Evolutionary conservation across 2,329 filamentous ascomycete genomes (phyloP).

Genomic region (Chaetomium sp.): DNA sequence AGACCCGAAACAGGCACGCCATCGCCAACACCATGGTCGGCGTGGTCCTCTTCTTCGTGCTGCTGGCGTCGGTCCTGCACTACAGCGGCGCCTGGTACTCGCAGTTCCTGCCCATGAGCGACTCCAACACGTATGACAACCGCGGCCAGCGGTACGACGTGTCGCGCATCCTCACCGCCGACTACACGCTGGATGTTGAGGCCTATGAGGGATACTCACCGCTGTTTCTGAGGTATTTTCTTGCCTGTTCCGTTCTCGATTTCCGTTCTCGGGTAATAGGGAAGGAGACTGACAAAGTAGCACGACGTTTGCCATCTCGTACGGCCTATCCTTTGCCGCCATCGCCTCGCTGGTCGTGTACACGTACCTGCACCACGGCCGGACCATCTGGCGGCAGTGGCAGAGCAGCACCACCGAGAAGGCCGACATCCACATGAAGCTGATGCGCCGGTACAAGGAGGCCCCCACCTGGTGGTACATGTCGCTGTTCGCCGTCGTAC

Average conservation of each 20-base stretch:
- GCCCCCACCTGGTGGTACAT: conserved; percentile 61
- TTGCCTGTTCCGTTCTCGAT: neutral
- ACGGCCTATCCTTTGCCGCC: conserved; percentile 66
- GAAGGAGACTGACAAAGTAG: conserved; percentile 31
- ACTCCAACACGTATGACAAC: conserved; percentile 66
- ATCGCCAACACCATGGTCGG: conserved; percentile 68
- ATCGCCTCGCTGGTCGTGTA: conserved; percentile 65
- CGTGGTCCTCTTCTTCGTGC: conserved; percentile 57
- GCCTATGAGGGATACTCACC: conserved; percentile 64
- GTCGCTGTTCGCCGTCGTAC: conserved; percentile 47
- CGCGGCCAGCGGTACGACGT: conserved; percentile 60
- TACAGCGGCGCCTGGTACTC: conserved; percentile 61
- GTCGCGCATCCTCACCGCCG: conserved; percentile 51
- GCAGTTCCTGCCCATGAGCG: conserved; percentile 61
- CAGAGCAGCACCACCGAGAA: conserved; percentile 52
- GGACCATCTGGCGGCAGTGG: conserved; percentile 59
- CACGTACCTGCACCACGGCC: conserved; percentile 59
- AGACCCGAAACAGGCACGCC: conserved; percentile 44
- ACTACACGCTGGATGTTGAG: conserved; percentile 55
- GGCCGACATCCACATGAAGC: conserved; percentile 57
- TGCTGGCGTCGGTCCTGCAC: conserved; percentile 54
- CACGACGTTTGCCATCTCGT: conserved; percentile 63
- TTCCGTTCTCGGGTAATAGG: neutral
- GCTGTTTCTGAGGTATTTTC: conserved; percentile 50
- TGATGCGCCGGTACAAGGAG: conserved; percentile 57